Percentiles rank a stretch among this genome's conserved stretches.
Conservation (phyloP, 2,329 filamentous ascomycete genomes). For the Raffaelea albimanens region DNA sequence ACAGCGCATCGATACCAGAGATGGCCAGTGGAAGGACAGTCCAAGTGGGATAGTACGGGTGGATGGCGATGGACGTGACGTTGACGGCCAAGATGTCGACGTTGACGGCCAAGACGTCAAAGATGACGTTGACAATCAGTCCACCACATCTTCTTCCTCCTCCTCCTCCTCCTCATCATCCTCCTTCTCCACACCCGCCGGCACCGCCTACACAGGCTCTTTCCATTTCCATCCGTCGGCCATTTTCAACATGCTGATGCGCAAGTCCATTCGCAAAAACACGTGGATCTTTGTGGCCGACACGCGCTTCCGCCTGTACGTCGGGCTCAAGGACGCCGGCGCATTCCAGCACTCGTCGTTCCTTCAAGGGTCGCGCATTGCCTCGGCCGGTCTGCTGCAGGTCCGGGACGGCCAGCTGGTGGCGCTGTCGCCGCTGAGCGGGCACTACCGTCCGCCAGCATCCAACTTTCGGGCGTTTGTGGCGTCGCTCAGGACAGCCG, state of each 20-base stretch:
- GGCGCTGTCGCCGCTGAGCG: slow-evolving; percentile 60
- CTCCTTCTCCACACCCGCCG: too few relatives aligned
- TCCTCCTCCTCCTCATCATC: too few relatives aligned
- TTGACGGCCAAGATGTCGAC: too few relatives aligned
- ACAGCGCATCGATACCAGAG: slow-evolving; percentile 64
- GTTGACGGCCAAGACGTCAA: too few relatives aligned
- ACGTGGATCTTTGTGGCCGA: slow-evolving; percentile 94
- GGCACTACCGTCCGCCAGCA: slow-evolving; percentile 78
- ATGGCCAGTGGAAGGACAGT: slow-evolving; percentile 63
- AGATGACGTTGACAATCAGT: too few relatives aligned
- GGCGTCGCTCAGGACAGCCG: slow-evolving; percentile 57
- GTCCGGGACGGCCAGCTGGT: slow-evolving; percentile 72
- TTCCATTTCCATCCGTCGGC: slow-evolving; percentile 58
- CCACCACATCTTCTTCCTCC: too few relatives aligned
- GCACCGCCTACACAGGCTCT: slow-evolving; percentile 41
- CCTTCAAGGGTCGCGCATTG: slow-evolving; percentile 71
- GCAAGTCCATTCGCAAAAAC: slow-evolving; percentile 72
- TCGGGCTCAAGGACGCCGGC: slow-evolving; percentile 82
- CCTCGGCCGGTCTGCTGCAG: slow-evolving; percentile 75
- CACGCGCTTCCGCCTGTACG: slow-evolving; percentile 73
- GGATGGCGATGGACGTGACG: slow-evolving; percentile 24
- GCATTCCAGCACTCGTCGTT: slow-evolving; percentile 90
- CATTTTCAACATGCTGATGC: slow-evolving; percentile 68
- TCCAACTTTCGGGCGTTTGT: slow-evolving; percentile 79
- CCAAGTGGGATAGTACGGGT: slow-evolving; percentile 61